A percentile compares a stretch with the other conserved stretches of the same genome.
phyloP scores from a whole-genome alignment of 1,284 basidiomycete genomes.

The Boletus mariae region DNA sequence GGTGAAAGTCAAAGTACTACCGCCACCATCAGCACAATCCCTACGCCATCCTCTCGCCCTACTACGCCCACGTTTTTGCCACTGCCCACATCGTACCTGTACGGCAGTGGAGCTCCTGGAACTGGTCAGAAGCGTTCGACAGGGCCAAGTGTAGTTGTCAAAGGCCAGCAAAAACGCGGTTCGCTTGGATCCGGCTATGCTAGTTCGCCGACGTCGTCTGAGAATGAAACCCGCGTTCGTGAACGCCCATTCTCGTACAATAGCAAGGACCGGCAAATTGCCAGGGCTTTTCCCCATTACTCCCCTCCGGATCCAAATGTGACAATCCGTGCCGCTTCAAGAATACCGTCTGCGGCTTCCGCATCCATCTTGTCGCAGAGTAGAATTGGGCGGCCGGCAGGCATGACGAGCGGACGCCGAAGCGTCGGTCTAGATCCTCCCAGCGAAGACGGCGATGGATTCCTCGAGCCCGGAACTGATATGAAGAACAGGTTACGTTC shows the following conservation, averaged over 20 bases:
- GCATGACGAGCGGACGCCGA: conserved; percentile 41
- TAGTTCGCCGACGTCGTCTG: conserved; percentile 32
- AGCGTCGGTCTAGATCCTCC: conserved; percentile 38
- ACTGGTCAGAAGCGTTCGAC: conserved; percentile 57
- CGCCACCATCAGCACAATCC: conserved; percentile 56
- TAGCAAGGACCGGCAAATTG: conserved; percentile 32
- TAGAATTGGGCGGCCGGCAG: conserved; percentile 59
- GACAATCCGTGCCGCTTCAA: conserved; percentile 46
- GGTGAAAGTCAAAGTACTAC: conserved; percentile 53
- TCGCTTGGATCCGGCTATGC: conserved; percentile 50
- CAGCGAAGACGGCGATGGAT: conserved; percentile 26
- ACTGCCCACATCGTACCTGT: conserved; percentile 51
- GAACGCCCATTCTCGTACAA: conserved; percentile 38
- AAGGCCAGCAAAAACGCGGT: conserved; percentile 50
- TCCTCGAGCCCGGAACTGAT: conserved; percentile 19
- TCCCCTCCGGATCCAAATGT: conserved; percentile 45
- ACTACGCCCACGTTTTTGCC: conserved; percentile 73
- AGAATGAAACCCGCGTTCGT: conserved; percentile 29
- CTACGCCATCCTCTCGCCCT: conserved; percentile 67
- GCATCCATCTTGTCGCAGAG: conserved; percentile 47
- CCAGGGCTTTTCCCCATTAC: conserved; percentile 41
- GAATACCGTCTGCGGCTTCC: conserved; percentile 36
- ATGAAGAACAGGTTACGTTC: conserved; percentile 30
- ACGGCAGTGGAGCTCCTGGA: conserved; percentile 38
- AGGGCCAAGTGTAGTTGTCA: conserved; percentile 41